Base-by-base conservation (phyloP, 2,329 filamentous ascomycete genomes). In the Hyphodiscus sp. region DNA sequence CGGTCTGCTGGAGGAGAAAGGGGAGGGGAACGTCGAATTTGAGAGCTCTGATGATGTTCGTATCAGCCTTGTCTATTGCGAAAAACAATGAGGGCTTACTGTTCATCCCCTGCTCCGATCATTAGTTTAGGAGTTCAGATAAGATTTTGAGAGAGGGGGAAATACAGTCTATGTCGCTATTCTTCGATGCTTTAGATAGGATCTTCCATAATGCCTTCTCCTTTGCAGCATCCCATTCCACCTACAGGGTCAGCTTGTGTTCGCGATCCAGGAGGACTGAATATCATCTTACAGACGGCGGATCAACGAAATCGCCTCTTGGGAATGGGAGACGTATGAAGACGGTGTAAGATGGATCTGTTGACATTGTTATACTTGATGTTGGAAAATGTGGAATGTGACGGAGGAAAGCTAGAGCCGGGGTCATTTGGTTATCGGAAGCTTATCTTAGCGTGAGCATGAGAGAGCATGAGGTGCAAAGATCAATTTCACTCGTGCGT, bases 131-230 rank as follows among this genome's bases (percentile, higher is more conserved):
- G 18, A 48, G 41, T n/a, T 45, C 8, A 20, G n/a, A n/a, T n/a
- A 41, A 46, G 38, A 41, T 41, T 23, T 44, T 7, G 41, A 13
- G 42, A 38, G 23, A 15, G 18, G 13, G 30, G 33, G 13, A 64
- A 76, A 69, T 75, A 95, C 92, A 99, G 68, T 97, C 84, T 66
- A 96, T 84, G 66, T 95, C 87, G 53, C 78, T 80, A 49, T 84
- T 87, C 67, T 90, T 89, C 1, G 88, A 83, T 30, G 86, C 83
- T 57, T 85, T 85, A 0, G 91, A 95, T 6, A 97, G 80, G 49
- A 96, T 83, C 69, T 89, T 89, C 94, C 94, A 99, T 16, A 99
- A 73, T 10, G 83, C 83, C 55, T 89, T 87, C 66, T 97, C 94
- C 70, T 96, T 97, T 20, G 79, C 76, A 1, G 86, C 79, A 70